phyloP scores from a whole-genome alignment of 345 rosid species.

The Xanthoceras sorbifolium region DNA sequence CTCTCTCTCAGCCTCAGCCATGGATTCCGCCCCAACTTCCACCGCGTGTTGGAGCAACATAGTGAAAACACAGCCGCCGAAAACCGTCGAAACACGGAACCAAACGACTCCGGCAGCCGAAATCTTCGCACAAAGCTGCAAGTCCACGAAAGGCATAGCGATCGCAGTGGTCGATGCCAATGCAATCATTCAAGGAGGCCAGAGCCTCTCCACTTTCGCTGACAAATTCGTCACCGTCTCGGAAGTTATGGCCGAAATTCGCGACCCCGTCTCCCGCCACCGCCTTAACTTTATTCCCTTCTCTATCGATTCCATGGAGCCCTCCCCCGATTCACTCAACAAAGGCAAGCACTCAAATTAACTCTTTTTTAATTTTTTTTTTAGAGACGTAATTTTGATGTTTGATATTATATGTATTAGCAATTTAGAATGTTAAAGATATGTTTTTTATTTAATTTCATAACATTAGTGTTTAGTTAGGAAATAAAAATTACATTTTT shows the following conservation, averaged over 20 bases:
- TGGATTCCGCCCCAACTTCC: constrained; percentile 27
- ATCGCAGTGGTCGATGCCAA: constrained; percentile 88
- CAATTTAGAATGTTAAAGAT: neutral
- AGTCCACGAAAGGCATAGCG: constrained; percentile 72
- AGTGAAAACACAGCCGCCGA: constrained; percentile 48
- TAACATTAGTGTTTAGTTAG: neutral
- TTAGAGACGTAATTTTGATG: neutral
- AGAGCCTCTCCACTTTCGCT: constrained; percentile 56
- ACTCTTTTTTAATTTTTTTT: neutral
- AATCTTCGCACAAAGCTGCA: constrained; percentile 59
- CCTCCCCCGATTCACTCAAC: constrained; percentile 75
- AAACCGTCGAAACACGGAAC: constrained; percentile 24
- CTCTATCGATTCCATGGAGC: constrained; percentile 77
- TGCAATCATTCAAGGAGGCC: constrained; percentile 74
- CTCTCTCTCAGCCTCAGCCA: neutral
- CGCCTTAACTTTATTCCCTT: constrained; percentile 75
- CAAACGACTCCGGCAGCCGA: constrained; percentile 29
- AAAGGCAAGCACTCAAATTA: constrained; percentile 43
- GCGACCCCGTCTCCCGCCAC: constrained; percentile 87
- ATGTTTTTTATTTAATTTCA: neutral
- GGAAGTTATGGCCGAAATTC: constrained; percentile 80
- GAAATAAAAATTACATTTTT: neutral
- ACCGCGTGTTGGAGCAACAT: constrained; percentile 74
- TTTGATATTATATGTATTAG: neutral
- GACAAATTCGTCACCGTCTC: constrained; percentile 83